These are phyloP conservation scores for Apiospora saccharicola DNA, from an alignment of 2,329 filamentous ascomycete species.

Conservation along the genomic window DNA sequence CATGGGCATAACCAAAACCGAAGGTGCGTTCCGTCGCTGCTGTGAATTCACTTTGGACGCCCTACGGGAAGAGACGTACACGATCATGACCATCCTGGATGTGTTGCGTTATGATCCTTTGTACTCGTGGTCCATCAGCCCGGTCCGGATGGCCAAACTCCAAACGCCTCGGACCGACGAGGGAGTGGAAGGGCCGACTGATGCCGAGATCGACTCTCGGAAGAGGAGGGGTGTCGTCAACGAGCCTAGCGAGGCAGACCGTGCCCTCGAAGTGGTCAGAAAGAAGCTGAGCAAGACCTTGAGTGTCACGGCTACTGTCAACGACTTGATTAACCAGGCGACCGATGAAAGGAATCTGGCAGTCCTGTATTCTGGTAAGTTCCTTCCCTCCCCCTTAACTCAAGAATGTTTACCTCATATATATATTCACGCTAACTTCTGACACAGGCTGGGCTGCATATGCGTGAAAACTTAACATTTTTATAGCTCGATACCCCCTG, in stretches of 20 bases:
- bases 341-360: constrained; percentile 93
- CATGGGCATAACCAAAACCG: constrained; percentile 94
- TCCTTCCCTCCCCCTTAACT: constrained; percentile 28
- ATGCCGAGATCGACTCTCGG: constrained; percentile 48
- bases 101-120: constrained; percentile 97
- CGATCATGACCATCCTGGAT: constrained; percentile 98
- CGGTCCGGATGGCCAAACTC: constrained; percentile 68
- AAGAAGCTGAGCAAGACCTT: constrained; percentile 96
- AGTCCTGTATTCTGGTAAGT: constrained; percentile 81
- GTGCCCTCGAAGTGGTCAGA: constrained; percentile 89
- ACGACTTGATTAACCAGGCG: constrained; percentile 95
- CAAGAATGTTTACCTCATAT: background rate
- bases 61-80: constrained; percentile 91
- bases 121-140: constrained; percentile 92
- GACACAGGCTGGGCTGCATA: constrained; percentile 52
- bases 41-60: constrained; percentile 98
- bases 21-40: constrained; percentile 96
- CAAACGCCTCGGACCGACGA: constrained; percentile 66
- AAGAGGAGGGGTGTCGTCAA: constrained; percentile 55
- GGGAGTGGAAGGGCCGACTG: constrained; percentile 45
- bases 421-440: constrained; percentile 29
- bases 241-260: constrained; percentile 79
- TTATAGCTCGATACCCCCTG: constrained; percentile 18
- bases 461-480: constrained; percentile 38
- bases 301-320: constrained; percentile 94